Conservation (phyloP, 306 rosid genomes). For the Prunus kanzakura region DNA sequence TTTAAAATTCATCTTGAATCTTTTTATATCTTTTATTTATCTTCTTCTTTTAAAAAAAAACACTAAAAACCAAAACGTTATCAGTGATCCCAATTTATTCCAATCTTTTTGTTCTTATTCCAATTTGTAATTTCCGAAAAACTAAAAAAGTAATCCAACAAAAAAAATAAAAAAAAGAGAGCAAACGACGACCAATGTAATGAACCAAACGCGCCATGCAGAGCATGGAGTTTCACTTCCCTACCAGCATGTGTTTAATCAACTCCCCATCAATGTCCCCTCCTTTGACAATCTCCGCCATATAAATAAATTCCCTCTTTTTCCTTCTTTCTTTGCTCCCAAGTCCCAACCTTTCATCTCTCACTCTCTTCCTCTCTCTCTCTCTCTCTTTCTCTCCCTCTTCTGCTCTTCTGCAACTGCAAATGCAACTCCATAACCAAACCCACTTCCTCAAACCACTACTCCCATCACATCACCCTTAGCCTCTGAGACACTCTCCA, state of each 20-base stretch:
- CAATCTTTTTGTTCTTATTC: background rate
- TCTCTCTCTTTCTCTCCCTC: background rate
- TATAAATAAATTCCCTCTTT: slow-evolving; percentile 3
- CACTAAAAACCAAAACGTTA: background rate
- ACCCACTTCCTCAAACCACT: background rate
- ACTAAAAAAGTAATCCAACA: background rate
- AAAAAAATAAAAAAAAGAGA: background rate
- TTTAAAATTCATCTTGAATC: background rate
- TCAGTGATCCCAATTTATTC: background rate
- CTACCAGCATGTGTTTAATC: background rate
- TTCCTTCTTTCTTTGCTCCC: background rate
- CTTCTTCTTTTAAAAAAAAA: background rate
- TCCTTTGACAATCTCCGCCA: slow-evolving; percentile 9
- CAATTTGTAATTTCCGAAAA: background rate
- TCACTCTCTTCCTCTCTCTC: background rate
- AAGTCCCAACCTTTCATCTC: background rate
- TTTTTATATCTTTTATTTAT: background rate
- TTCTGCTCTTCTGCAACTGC: slow-evolving; percentile 7
- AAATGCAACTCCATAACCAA: slow-evolving; percentile 21
- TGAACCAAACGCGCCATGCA: background rate
- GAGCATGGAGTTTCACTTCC: background rate
- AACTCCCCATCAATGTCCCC: background rate
- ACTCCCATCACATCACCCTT: background rate
- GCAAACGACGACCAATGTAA: background rate
- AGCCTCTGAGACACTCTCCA: background rate